These are phyloP conservation scores for Chrysanthemum seticuspe DNA, from an alignment of 129 eudicot species.

Conservation along the genomic window DNA sequence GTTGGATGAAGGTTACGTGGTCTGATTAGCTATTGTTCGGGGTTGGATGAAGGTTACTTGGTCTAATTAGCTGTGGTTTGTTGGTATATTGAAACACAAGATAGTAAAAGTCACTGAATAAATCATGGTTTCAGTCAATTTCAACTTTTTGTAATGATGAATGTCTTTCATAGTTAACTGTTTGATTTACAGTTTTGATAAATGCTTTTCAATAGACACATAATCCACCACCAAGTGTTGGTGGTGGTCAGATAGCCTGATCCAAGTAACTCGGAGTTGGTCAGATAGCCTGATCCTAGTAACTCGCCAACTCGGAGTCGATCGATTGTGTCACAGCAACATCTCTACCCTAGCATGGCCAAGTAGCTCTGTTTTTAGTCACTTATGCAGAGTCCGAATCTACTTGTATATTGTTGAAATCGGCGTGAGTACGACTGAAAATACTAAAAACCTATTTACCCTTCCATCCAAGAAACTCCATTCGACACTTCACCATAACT, in stretches of 20 bases:
- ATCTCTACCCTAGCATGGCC: too few relatives aligned
- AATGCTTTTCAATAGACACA: background rate
- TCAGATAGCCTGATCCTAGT: background rate
- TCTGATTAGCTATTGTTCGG: too few relatives aligned
- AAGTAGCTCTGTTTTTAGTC: too few relatives aligned
- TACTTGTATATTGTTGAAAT: too few relatives aligned
- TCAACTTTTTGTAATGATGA: background rate
- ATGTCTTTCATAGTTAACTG: background rate
- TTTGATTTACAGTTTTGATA: background rate
- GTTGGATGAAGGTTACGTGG: conserved; percentile 41
- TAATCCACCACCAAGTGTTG: background rate
- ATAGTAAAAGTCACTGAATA: background rate
- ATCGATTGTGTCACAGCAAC: too few relatives aligned
- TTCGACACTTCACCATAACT: too few relatives aligned
- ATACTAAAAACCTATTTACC: too few relatives aligned
- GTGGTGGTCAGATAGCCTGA: background rate
- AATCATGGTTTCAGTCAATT: background rate
- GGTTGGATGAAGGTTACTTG: too few relatives aligned
- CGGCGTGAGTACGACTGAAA: too few relatives aligned
- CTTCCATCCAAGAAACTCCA: too few relatives aligned
- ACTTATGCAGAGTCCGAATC: too few relatives aligned
- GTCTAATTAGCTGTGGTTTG: background rate
- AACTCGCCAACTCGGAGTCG: background rate
- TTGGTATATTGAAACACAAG: background rate
- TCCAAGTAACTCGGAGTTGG: too few relatives aligned